Evolutionary conservation across 2,329 filamentous ascomycete genomes (phyloP), one percentile per base, ranked within the genome.

Genomic region (Rhynchosporium secalis): DNA sequence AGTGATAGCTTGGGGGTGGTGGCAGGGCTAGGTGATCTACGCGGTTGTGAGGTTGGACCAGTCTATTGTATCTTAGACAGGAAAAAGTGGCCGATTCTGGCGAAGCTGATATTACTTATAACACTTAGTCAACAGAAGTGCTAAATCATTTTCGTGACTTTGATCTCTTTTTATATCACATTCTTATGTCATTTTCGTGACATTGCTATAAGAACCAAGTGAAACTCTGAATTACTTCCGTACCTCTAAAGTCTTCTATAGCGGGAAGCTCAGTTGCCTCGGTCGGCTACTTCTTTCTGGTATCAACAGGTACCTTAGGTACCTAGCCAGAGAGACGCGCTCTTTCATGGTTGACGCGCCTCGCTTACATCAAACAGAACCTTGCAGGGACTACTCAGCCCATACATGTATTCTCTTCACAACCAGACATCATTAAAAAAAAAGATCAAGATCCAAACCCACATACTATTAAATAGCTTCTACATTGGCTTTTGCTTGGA

Each of bases 341-440:
- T 47, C 31, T 29, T 13, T 41, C 28, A 38, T 29, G 8, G 31
- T 6, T 20, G 36, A 55, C 58, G 49, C 58, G 58, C 51, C 47
- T 54, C 51, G 51, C 33, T 36, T 54, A 33, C n/a, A 31, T 8
- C 36, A 54, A 54, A 54, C 51, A 54, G 29, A 58, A 49, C 46
- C 43, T 58, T 38, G 31, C 43, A 48, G 31, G 31, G 38, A 33
- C 52, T 33, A 51, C 13, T 47, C 28, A n/a, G n/a, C 28, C 38
- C 48, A 54, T 10, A 12, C 58, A 45, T 55, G 28, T 43, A 41
- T 55, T 55, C 48, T 45, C 49, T 49, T 48, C 36, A 28, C 13
- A 58, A 36, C 31, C 28, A 33, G 5, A 10, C 8, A 15, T 58
- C 46, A 31, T 41, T 31, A 31, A 7, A 47, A 36, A 29, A 46